These are phyloP conservation scores for Rhodotorula kratochvilovae DNA, from an alignment of 768 basidiomycete genomes.

Conservation along the genomic window DNA sequence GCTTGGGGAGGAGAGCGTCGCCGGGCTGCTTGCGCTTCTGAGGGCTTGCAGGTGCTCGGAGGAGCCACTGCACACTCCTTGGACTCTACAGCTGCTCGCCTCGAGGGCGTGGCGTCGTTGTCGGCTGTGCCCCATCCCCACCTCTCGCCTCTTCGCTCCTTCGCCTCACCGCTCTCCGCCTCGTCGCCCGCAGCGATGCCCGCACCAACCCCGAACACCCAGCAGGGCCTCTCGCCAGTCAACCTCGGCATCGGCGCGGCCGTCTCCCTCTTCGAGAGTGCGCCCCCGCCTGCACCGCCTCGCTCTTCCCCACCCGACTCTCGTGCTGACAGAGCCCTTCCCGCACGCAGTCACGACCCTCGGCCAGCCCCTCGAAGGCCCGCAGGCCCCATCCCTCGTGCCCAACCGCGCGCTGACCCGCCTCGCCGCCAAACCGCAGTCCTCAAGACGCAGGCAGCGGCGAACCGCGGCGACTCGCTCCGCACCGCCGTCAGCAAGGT, in stretches of 20 bases:
- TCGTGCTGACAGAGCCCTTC: no score
- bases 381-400: neutral
- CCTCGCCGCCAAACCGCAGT: constrained; percentile 50
- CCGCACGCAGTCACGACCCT: constrained; percentile 18
- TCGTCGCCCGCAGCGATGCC: neutral
- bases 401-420: no score
- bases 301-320: neutral
- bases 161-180: neutral
- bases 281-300: neutral
- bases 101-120: no score
- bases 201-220: no score
- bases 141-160: neutral
- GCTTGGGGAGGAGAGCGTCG: neutral
- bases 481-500: constrained; percentile 72
- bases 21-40: no score
- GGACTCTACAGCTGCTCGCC: no score
- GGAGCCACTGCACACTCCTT: no score
- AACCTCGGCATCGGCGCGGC: constrained; percentile 26
- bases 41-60: no score
- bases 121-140: no score
- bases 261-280: constrained; percentile 23
- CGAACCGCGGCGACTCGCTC: constrained; percentile 88
- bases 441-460: constrained; percentile 98
- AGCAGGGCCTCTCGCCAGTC: neutral
- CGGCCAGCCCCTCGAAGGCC: constrained; percentile 31